phyloP scores from a whole-genome alignment of 2,329 filamentous ascomycete species.

The Penicillium sp. region DNA sequence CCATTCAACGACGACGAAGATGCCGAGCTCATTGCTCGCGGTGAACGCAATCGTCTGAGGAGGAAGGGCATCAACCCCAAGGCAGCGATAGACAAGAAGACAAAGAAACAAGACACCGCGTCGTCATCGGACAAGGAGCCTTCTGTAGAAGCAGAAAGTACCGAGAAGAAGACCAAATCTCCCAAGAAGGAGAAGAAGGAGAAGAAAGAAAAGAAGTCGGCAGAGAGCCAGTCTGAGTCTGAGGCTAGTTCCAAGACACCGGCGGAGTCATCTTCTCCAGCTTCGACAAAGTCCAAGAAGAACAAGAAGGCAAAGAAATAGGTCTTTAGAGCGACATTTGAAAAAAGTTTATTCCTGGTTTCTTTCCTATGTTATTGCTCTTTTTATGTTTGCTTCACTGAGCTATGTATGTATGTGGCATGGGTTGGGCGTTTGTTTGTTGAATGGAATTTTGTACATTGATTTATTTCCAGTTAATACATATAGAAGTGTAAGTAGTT shows the following conservation, averaged over 20 bases:
- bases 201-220: constrained; percentile 13
- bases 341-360: background rate
- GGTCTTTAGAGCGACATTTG: background rate
- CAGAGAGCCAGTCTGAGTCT: constrained; percentile 10
- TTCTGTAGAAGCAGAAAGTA: background rate
- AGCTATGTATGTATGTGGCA: constrained; percentile 4
- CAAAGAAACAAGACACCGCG: constrained; percentile 14
- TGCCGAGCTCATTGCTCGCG: constrained; percentile 65
- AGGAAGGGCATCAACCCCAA: constrained; percentile 71
- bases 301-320: constrained; percentile 16
- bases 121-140: constrained; percentile 7
- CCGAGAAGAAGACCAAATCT: constrained; percentile 8
- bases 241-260: background rate
- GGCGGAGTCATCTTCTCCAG: background rate
- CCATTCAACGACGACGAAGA: constrained; percentile 74
- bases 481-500: too few species aligned
- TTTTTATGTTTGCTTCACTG: background rate
- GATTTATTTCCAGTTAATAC: background rate
- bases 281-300: constrained; percentile 10
- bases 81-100: constrained; percentile 45
- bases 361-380: constrained; percentile 1
- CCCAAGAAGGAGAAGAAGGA: constrained; percentile 14
- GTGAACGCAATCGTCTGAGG: constrained; percentile 69
- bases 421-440: constrained; percentile 10
- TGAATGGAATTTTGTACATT: background rate